Evolutionary conservation across 192 early-diverging fungal species (phyloP).

Genomic region (Backusella australiensis): DNA sequence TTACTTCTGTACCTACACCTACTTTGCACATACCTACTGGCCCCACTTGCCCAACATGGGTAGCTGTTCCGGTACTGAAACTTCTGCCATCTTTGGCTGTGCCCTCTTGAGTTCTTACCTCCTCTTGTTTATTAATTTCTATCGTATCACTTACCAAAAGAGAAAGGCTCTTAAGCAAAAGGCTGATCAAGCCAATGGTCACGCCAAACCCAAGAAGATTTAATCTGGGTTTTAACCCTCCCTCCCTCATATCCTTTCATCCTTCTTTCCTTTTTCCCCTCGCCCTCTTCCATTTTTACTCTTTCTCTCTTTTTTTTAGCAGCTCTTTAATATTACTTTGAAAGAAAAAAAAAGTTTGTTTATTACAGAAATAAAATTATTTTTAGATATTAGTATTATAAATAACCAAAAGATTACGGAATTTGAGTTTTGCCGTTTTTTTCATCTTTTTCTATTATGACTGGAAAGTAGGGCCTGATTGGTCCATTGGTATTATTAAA

Average conservation of each 20-base stretch:
- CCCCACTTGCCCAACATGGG: conserved; percentile 57
- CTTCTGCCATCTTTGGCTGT: conserved; percentile 77
- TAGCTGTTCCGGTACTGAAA: conserved; percentile 70
- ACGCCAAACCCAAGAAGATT: conserved; percentile 24
- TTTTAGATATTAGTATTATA: background rate
- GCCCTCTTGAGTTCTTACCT: conserved; percentile 76
- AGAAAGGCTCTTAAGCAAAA: conserved; percentile 36
- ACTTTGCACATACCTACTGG: conserved; percentile 67
- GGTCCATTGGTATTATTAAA: background rate
- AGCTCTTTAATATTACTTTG: background rate
- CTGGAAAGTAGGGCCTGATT: background rate
- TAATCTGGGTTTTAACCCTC: background rate
- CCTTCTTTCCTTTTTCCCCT: background rate
- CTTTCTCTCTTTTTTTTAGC: background rate
- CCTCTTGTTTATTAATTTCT: conserved; percentile 85
- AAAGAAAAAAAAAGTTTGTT: background rate
- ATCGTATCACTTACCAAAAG: conserved; percentile 72
- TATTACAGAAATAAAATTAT: background rate
- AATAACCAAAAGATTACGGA: background rate
- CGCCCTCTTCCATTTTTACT: too few relatives aligned
- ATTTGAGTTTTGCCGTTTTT: background rate
- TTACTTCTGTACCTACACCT: conserved; percentile 83
- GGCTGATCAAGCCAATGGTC: conserved; percentile 3
- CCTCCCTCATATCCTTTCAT: background rate
- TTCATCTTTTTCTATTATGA: background rate